Evolutionary conservation across 2,329 filamentous ascomycete species (phyloP).

Genomic region (Fusarium irregulare): DNA sequence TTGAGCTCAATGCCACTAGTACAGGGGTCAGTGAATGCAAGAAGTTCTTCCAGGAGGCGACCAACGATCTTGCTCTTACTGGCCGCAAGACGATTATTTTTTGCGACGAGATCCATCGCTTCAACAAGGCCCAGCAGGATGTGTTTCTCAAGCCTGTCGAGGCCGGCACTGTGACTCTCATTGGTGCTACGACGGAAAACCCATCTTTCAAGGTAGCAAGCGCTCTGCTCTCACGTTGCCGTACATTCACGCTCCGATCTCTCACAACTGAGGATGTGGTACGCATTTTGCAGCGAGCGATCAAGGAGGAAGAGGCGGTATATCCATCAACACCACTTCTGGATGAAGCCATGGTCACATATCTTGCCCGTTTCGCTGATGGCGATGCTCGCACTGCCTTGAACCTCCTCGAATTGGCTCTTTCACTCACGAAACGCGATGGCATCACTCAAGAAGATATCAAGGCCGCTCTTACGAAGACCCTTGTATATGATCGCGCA

Average conservation of each 20-base stretch:
- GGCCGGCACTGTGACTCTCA: constrained; percentile 87
- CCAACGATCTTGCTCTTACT: constrained; percentile 80
- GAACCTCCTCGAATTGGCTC: constrained; percentile 89
- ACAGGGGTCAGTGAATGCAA: constrained; percentile 91
- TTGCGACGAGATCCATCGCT: constrained; percentile 95
- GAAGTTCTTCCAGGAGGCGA: constrained; percentile 87
- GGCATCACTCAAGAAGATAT: constrained; percentile 79
- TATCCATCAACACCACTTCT: constrained; percentile 67
- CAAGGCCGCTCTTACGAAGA: constrained; percentile 87
- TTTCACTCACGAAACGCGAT: constrained; percentile 72
- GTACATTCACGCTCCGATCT: constrained; percentile 87
- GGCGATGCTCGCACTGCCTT: constrained; percentile 93
- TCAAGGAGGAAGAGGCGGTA: constrained; percentile 67
- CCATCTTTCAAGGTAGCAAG: constrained; percentile 89
- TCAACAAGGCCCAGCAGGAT: constrained; percentile 92
- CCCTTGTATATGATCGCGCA: constrained; percentile 91
- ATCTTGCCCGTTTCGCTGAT: constrained; percentile 87
- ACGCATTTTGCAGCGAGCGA: constrained; percentile 79
- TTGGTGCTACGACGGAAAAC: constrained; percentile 97
- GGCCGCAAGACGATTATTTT: constrained; percentile 95
- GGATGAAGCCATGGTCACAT: constrained; percentile 80
- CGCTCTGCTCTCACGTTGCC: constrained; percentile 87
- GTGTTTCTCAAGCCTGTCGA: constrained; percentile 95
- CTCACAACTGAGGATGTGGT: constrained; percentile 78
- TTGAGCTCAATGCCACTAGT: constrained; percentile 95